Evolutionary conservation across 1,284 basidiomycete genomes (phyloP).

Genomic region (Phylloporus gajari): DNA sequence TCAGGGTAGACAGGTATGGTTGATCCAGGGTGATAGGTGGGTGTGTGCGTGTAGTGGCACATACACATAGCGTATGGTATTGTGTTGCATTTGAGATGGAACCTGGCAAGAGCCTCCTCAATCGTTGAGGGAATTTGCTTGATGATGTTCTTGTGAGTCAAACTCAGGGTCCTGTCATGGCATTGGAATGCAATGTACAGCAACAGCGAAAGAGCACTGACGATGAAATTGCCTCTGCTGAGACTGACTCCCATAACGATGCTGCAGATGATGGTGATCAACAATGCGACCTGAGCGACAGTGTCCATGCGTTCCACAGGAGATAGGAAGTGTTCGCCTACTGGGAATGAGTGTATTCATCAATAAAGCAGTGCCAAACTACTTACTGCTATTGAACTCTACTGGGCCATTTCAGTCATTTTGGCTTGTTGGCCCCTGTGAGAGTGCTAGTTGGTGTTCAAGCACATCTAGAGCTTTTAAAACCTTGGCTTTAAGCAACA

Average conservation of each 20-base stretch:
- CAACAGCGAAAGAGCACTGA: neutral
- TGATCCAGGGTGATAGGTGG: neutral
- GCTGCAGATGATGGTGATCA: neutral
- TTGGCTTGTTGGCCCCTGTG: no score
- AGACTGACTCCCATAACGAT: neutral
- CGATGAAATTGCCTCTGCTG: neutral
- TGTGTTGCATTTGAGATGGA: slow-evolving; percentile 17
- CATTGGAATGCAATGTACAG: slow-evolving; percentile 16
- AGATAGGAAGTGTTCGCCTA: neutral
- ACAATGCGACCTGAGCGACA: neutral
- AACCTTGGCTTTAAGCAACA: no score
- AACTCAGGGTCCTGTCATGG: neutral
- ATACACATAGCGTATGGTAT: slow-evolving; percentile 10
- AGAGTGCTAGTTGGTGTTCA: no score
- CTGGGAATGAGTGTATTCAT: no score
- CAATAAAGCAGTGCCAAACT: no score
- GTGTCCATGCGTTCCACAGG: neutral
- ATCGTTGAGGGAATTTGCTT: slow-evolving; percentile 21
- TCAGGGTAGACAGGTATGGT: slow-evolving; percentile 7
- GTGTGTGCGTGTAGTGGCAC: slow-evolving; percentile 24
- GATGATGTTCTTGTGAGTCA: slow-evolving; percentile 13
- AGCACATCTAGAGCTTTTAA: no score
- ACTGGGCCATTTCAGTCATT: no score
- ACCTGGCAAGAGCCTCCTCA: neutral
- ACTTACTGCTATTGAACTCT: no score